Evolutionary conservation across 2,329 filamentous ascomycete genomes (phyloP), one percentile per base, ranked within the genome.

Genomic region (Hansfordia pulvinata): DNA sequence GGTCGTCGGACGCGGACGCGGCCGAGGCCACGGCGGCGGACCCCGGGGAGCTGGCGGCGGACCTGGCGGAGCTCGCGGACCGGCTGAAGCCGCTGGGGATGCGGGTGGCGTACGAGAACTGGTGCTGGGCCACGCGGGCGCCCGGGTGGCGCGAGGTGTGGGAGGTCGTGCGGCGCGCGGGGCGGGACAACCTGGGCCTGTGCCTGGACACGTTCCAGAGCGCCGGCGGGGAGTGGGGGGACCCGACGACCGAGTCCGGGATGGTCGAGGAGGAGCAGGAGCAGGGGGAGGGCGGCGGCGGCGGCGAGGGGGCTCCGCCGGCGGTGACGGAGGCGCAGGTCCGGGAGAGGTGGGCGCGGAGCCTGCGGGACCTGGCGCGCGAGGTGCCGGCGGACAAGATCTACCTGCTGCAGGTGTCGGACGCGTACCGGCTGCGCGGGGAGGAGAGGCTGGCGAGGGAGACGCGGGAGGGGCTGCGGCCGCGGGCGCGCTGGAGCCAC

Each of bases 181-280:
- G 80, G 36, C 52, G 72, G 3, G 56, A 61, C 0, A 85, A 86
- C 33, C 57, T 84, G 8, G 79, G 80, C 0, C 54, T 86, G 0
- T 86, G 79, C 37, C 62, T 88, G 2, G 79, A 88, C 38, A 85
- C 78, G 0, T 86, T 86, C 52, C 78, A 86, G 43, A 76, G 68
- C 3, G 75, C 69, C 0, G 79, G 77, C 1, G 68, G 73, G 2
- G 78, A 86, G 43, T 85, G 69, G 64, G 79, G 59, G 0, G 77
- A 85, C 37, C 80, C 80, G 0, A 75, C 67, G 0, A 80, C 75
- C 0, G 28, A 47, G 2, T 72, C 68, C 0, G 78, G 79, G 0
- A 39, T 71, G 2, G 48, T 74, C 1, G 67, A 76, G 30, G 50
- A 60, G 3, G 55, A 67, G 17, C 37, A 80, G 4, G 50, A 62